These are phyloP conservation scores for Fusarium penzigii DNA, from an alignment of 2,329 filamentous ascomycete species.

Conservation along the genomic window DNA sequence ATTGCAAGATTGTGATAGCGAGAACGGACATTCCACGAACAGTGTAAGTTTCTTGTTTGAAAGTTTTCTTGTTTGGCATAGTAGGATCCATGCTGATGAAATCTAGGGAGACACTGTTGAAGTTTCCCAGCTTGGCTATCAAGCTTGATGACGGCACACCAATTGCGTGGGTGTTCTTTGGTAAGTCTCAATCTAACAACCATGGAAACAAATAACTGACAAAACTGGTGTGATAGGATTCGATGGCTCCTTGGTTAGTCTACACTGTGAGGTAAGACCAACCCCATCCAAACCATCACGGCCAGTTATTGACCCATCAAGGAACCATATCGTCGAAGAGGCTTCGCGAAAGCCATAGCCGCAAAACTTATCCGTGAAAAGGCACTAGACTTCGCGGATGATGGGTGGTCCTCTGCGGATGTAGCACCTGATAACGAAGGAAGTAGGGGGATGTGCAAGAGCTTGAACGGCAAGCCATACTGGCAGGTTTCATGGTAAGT, in stretches of 20 bases:
- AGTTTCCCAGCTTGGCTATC: slow-evolving; percentile 49
- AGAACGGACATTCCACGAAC: slow-evolving; percentile 58
- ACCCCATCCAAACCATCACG: background rate
- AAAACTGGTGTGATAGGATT: slow-evolving; percentile 39
- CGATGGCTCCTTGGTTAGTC: slow-evolving; percentile 61
- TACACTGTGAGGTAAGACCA: slow-evolving; percentile 56
- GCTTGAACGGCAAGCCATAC: slow-evolving; percentile 55
- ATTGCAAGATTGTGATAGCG: slow-evolving; percentile 57
- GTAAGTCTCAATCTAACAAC: slow-evolving; percentile 23
- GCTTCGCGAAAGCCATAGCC: slow-evolving; percentile 63
- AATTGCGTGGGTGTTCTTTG: slow-evolving; percentile 66
- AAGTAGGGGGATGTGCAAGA: slow-evolving; percentile 63
- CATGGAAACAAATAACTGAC: background rate
- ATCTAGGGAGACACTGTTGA: slow-evolving; percentile 42
- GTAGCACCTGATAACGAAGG: slow-evolving; percentile 61
- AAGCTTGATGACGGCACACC: slow-evolving; percentile 47
- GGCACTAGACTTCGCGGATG: slow-evolving; percentile 44
- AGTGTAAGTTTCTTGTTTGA: slow-evolving; percentile 35
- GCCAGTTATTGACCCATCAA: slow-evolving; percentile 12
- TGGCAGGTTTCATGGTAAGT: slow-evolving; percentile 64
- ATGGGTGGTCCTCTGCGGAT: slow-evolving; percentile 62
- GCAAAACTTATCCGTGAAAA: slow-evolving; percentile 58
- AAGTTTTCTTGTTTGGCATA: slow-evolving; percentile 21
- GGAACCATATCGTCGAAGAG: slow-evolving; percentile 58
- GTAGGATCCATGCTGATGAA: background rate